Evolutionary conservation across 192 early-diverging fungal species (phyloP).

Genomic region (Backusella macrospora): DNA sequence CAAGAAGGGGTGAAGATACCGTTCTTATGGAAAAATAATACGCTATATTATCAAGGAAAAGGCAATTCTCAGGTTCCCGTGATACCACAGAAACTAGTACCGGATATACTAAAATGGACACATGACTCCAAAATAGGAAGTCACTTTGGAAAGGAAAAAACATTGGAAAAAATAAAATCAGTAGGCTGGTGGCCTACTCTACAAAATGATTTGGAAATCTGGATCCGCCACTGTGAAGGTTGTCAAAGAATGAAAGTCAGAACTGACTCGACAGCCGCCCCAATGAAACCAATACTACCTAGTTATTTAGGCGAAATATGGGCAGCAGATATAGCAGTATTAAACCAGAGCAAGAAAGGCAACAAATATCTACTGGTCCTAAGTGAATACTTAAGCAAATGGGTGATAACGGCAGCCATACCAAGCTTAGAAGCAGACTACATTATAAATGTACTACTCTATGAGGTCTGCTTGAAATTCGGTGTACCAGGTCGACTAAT

Average conservation of each 20-base stretch:
- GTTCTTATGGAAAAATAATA: not conserved
- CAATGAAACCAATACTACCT: slow-evolving; percentile 17
- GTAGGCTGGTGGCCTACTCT: slow-evolving; percentile 8
- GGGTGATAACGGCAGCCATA: not conserved
- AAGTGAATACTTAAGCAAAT: slow-evolving; percentile 12
- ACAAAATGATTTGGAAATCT: not conserved
- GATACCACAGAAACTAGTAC: not conserved
- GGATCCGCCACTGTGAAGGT: not conserved
- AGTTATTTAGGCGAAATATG: not conserved
- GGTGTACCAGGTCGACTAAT: not conserved
- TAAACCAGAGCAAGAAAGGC: not conserved
- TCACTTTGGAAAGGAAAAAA: slow-evolving; percentile 9
- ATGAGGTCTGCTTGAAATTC: not conserved
- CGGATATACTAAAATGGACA: not conserved
- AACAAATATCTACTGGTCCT: slow-evolving; percentile 14
- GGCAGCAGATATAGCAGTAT: slow-evolving; percentile 9
- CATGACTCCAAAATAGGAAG: not conserved
- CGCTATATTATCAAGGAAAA: not conserved
- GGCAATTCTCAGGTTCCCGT: not conserved
- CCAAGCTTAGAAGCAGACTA: not conserved
- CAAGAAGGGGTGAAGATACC: not conserved
- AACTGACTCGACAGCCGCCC: not conserved
- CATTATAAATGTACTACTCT: not conserved
- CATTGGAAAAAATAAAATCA: not conserved
- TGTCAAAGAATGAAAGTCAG: slow-evolving; percentile 17